Conservation (phyloP, 2,329 filamentous ascomycete species). For the Sclerotinia trifoliorum region DNA sequence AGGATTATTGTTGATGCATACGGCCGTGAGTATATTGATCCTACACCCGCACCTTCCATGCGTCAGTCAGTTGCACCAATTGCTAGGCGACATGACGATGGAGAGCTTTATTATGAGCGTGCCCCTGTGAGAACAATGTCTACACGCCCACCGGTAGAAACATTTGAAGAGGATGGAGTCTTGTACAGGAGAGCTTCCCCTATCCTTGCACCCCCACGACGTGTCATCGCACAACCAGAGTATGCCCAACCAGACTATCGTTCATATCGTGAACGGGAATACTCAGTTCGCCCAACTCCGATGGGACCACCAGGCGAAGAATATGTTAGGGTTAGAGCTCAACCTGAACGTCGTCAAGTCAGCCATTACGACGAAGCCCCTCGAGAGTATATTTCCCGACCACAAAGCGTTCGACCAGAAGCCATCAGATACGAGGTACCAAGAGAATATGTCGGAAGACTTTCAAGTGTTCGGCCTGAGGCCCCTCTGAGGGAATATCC, state of each 20-base stretch:
- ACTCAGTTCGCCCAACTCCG: slow-evolving; percentile 49
- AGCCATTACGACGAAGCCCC: slow-evolving; percentile 48
- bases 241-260: slow-evolving; percentile 49
- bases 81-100: slow-evolving; percentile 43
- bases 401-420: slow-evolving; percentile 57
- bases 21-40: slow-evolving; percentile 75
- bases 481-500: slow-evolving; percentile 40
- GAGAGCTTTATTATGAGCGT: slow-evolving; percentile 67
- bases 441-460: slow-evolving; percentile 45
- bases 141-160: slow-evolving; percentile 33
- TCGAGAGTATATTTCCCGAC: slow-evolving; percentile 48
- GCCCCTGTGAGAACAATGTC: slow-evolving; percentile 36
- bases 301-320: slow-evolving; percentile 36
- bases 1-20: slow-evolving; percentile 79
- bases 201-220: slow-evolving; percentile 49
- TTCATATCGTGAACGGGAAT: slow-evolving; percentile 57
- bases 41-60: slow-evolving; percentile 46
- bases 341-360: slow-evolving; percentile 34
- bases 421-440: slow-evolving; percentile 45
- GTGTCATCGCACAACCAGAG: slow-evolving; percentile 63
- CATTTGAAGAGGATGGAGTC: slow-evolving; percentile 37
- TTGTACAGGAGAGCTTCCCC: slow-evolving; percentile 53
- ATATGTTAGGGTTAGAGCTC: slow-evolving; percentile 49
- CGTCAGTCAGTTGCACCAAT: slow-evolving; percentile 56
- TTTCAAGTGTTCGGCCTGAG: slow-evolving; percentile 45